phyloP scores from a whole-genome alignment of 208 protist species.

The Blechomonas ayalai region DNA sequence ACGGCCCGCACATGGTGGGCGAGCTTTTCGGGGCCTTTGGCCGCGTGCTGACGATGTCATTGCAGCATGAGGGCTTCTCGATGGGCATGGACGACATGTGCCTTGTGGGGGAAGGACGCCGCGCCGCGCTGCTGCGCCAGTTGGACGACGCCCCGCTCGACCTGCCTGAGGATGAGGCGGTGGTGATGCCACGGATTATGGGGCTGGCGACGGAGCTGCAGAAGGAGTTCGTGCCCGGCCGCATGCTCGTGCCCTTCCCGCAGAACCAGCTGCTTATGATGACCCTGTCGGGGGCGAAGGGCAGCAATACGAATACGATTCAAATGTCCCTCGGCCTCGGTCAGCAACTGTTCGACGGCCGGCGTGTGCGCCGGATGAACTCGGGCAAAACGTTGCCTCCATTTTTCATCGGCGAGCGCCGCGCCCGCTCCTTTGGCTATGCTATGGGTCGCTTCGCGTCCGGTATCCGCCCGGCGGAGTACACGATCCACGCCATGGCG shows the following conservation, averaged over 20 bases:
- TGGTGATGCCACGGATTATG: constrained; percentile 75
- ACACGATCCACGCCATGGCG: constrained; percentile 99
- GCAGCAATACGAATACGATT: constrained; percentile 97
- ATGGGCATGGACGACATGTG: constrained; percentile 98
- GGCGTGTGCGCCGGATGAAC: constrained; percentile 95
- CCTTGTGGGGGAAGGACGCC: constrained; percentile 75
- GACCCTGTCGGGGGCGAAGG: constrained; percentile 98
- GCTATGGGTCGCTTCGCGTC: constrained; percentile 97
- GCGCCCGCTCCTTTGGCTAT: constrained; percentile 84
- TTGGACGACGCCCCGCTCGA: constrained; percentile 73
- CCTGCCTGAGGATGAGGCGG: constrained; percentile 68
- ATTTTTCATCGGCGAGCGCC: constrained; percentile 72
- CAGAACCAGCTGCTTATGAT: constrained; percentile 98
- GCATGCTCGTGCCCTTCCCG: constrained; percentile 93
- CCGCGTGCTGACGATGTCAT: constrained; percentile 92
- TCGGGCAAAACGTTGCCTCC: constrained; percentile 96
- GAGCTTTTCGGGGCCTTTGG: constrained; percentile 93
- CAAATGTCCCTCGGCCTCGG: constrained; percentile 96
- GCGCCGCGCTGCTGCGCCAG: constrained; percentile 56
- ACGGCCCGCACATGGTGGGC: constrained; percentile 92
- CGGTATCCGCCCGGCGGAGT: constrained; percentile 98
- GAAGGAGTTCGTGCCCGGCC: constrained; percentile 83
- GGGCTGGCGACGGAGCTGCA: constrained; percentile 71
- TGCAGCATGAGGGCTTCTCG: constrained; percentile 96
- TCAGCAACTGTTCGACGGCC: constrained; percentile 98